phyloP scores from a whole-genome alignment of 2,329 filamentous ascomycete genomes.

The Fusarium sarcochroum region DNA sequence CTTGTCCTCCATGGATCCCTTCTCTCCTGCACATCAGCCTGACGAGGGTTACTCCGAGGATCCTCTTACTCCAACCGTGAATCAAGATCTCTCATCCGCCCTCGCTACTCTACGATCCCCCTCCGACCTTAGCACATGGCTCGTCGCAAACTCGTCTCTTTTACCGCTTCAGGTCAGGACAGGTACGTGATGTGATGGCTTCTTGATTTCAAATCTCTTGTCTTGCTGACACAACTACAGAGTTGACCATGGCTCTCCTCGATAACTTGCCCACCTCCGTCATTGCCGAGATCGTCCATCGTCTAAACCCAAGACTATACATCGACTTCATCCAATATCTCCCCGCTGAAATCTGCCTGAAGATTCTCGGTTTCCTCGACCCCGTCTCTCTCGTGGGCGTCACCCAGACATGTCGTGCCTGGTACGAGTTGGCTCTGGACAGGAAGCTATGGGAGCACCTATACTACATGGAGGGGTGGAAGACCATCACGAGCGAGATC shows the following conservation, averaged over 20 bases:
- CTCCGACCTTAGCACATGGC: slow-evolving; percentile 64
- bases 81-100: slow-evolving; percentile 51
- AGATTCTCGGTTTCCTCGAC: slow-evolving; percentile 89
- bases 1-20: slow-evolving; percentile 58
- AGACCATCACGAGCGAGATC: slow-evolving; percentile 76
- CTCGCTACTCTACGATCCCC: slow-evolving; percentile 56
- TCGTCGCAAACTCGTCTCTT: slow-evolving; percentile 64
- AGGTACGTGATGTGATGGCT: slow-evolving; percentile 54
- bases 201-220: neutral
- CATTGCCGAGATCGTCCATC: slow-evolving; percentile 84
- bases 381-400: slow-evolving; percentile 84
- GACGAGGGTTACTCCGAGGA: slow-evolving; percentile 94
- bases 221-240: slow-evolving; percentile 60
- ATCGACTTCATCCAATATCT: slow-evolving; percentile 91
- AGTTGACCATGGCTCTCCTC: slow-evolving; percentile 84
- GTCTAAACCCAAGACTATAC: slow-evolving; percentile 85
- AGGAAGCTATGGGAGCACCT: slow-evolving; percentile 87
- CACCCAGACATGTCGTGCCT: slow-evolving; percentile 82
- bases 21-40: slow-evolving; percentile 70
- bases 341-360: slow-evolving; percentile 90
- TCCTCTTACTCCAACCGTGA: slow-evolving; percentile 63
- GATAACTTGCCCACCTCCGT: slow-evolving; percentile 83
- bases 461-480: slow-evolving; percentile 90
- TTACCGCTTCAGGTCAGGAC: slow-evolving; percentile 65
- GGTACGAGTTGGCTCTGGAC: slow-evolving; percentile 86